Percentiles rank a stretch among this genome's conserved stretches.
Conservation (phyloP, 75 land plant genomes). For the Picea glauca region DNA sequence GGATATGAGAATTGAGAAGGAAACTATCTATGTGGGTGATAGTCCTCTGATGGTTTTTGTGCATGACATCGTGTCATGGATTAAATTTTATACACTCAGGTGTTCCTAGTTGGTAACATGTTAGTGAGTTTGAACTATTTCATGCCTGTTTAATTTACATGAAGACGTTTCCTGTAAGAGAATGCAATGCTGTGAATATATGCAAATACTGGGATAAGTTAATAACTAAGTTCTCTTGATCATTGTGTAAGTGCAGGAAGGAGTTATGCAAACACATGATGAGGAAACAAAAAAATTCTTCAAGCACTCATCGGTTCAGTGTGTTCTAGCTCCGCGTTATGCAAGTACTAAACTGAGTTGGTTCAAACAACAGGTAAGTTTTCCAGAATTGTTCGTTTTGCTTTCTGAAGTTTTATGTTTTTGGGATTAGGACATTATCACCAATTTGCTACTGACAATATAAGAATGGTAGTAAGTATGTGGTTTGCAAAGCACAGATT, state of each 20-base stretch:
- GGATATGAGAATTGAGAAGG: background rate
- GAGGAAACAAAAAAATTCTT: conserved; percentile 86
- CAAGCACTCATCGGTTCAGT: conserved; percentile 68
- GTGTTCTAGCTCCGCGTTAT: conserved; percentile 84
- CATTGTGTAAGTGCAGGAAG: conserved; percentile 45
- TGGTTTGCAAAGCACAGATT: background rate
- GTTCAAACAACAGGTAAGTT: conserved; percentile 71
- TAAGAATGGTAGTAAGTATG: background rate
- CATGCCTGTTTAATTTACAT: background rate
- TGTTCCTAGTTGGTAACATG: background rate
- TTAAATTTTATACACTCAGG: background rate
- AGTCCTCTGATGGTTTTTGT: background rate
- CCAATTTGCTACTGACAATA: background rate
- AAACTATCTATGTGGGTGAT: background rate
- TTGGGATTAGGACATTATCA: background rate
- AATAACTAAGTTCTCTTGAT: background rate
- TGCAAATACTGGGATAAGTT: background rate
- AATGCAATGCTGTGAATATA: background rate
- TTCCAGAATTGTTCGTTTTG: background rate
- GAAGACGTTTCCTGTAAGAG: background rate
- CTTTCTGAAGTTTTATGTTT: background rate
- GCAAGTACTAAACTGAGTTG: conserved; percentile 79
- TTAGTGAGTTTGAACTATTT: background rate
- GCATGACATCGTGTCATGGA: background rate
- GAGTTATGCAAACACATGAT: conserved; percentile 87